A percentile compares a stretch with the other conserved stretches of the same genome.
These are phyloP conservation scores for Climacium dendroides DNA, from an alignment of 225 moss, liverwort and hornwort species.

Conservation along the genomic window DNA sequence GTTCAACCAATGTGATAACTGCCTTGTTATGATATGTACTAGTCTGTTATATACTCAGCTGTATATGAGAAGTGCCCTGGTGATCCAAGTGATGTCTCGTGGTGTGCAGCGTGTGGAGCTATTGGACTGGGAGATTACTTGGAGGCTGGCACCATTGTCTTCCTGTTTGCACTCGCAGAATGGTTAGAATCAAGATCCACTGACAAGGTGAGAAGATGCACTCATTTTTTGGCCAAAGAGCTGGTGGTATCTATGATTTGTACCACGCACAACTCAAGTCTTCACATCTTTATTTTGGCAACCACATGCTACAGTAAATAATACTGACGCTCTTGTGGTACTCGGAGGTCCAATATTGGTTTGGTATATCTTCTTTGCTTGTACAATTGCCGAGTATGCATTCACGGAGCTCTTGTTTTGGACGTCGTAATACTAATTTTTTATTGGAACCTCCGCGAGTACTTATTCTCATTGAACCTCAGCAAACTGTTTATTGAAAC, in stretches of 20 bases:
- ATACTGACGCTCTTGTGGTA: not conserved
- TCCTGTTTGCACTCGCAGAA: slow-evolving; percentile 76
- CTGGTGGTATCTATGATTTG: not conserved
- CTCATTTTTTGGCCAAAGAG: not conserved
- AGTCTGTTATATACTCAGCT: not conserved
- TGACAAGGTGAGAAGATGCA: slow-evolving; percentile 42
- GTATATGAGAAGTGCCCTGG: not conserved
- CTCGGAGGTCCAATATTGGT: not conserved
- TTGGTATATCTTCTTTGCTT: not conserved
- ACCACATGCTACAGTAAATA: not conserved
- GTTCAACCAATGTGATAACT: not conserved
- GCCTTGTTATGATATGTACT: not conserved
- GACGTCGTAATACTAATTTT: not conserved
- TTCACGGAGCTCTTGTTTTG: not conserved
- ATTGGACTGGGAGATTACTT: slow-evolving; percentile 83
- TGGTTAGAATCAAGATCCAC: slow-evolving; percentile 91
- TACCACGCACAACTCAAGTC: not conserved
- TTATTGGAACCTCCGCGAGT: not conserved
- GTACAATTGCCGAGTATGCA: not conserved
- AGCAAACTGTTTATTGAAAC: not conserved
- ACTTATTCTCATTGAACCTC: not conserved
- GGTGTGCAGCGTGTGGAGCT: slow-evolving; percentile 64
- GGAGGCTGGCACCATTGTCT: slow-evolving; percentile 89
- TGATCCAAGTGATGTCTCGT: not conserved
- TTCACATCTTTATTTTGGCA: not conserved